Conservation (phyloP, 495 filamentous ascomycete genomes). For the Neurospora terricola region DNA sequence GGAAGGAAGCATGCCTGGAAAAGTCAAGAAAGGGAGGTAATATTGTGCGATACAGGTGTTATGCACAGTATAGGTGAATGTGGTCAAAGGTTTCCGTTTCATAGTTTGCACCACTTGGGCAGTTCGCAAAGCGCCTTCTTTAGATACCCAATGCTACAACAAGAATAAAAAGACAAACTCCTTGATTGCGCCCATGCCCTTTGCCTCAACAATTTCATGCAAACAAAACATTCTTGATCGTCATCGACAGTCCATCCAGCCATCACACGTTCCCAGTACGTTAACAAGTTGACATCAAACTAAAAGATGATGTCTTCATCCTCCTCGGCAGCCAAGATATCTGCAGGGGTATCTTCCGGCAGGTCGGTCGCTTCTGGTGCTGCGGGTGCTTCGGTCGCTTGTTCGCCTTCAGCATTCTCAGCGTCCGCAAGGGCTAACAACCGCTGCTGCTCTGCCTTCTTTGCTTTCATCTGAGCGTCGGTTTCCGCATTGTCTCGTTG, state of each 20-base stretch:
- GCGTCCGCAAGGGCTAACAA: not conserved
- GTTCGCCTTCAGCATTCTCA: not conserved
- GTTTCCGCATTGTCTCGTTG: conserved; percentile 67
- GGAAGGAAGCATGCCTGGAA: not conserved
- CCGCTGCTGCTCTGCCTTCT: conserved; percentile 36
- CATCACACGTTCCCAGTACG: not conserved
- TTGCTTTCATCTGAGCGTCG: conserved; percentile 60
- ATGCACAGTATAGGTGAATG: not conserved
- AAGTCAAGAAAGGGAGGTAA: not conserved
- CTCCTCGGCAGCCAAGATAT: conserved; percentile 75
- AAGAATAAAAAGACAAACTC: conserved; percentile 10
- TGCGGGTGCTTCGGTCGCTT: not conserved
- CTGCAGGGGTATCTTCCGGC: conserved; percentile 26
- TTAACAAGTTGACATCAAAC: conserved; percentile 3
- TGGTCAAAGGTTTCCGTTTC: not conserved
- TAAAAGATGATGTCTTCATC: conserved; percentile 96
- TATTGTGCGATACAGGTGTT: not conserved
- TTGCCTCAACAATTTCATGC: not conserved
- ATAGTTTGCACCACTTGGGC: not conserved
- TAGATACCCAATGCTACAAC: conserved; percentile 13
- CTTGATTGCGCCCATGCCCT: conserved; percentile 14
- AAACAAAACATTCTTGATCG: conserved; percentile 1
- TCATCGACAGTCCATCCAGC: not conserved
- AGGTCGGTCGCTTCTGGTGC: not conserved
- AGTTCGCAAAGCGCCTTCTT: not conserved